Evolutionary conservation across 129 eudicot species (phyloP).

Genomic region (Pseudognaphalium luteoalbum): DNA sequence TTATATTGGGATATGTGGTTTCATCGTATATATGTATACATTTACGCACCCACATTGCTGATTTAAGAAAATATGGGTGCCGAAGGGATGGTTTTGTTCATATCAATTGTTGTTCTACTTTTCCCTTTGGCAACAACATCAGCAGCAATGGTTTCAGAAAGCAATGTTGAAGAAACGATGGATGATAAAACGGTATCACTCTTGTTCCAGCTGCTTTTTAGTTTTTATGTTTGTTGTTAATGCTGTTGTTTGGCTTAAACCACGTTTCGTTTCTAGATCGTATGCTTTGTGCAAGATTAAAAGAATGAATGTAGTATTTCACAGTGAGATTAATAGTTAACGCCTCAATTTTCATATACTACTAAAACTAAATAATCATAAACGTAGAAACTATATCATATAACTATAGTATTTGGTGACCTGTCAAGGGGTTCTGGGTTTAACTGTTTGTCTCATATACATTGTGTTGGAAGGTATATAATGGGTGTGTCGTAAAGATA

Average conservation of each 20-base stretch:
- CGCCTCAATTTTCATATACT: no score
- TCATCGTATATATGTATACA: slow-evolving; percentile 12
- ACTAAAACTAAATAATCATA: no score
- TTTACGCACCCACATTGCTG: slow-evolving; percentile 31
- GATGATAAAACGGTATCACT: slow-evolving; percentile 58
- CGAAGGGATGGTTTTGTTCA: slow-evolving; percentile 38
- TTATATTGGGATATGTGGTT: slow-evolving; percentile 18
- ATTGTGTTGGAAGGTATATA: background rate
- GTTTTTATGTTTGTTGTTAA: background rate
- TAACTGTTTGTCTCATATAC: no score
- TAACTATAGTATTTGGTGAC: no score
- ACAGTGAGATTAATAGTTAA: background rate
- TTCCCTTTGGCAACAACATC: slow-evolving; percentile 42
- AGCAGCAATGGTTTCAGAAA: slow-evolving; percentile 31
- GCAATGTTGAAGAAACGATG: slow-evolving; percentile 37
- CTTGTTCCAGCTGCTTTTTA: background rate
- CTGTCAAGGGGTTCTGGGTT: no score
- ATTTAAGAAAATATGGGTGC: slow-evolving; percentile 43
- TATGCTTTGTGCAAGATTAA: background rate
- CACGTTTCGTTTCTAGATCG: background rate
- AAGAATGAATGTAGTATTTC: background rate
- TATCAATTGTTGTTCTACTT: slow-evolving; percentile 47
- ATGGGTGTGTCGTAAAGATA: background rate
- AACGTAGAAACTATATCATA: no score
- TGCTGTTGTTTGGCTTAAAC: slow-evolving; percentile 17